A percentile compares a stretch with the other conserved stretches of the same genome.
phyloP scores from a whole-genome alignment of 768 basidiomycete species.

The Kwoniella botswanensis region DNA sequence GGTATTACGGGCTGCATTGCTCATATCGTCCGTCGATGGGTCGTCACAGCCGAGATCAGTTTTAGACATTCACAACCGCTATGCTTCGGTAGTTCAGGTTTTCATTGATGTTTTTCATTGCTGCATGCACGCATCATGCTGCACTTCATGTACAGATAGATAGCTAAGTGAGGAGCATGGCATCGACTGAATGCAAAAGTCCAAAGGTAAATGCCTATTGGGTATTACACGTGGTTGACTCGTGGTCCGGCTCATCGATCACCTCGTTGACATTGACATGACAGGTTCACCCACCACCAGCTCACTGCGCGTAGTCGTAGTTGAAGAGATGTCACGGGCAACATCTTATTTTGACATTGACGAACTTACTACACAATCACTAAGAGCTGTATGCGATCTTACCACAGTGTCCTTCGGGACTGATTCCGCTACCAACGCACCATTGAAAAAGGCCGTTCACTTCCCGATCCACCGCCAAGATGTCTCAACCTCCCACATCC shows the following conservation, averaged over 20 bases:
- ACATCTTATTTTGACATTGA: background rate
- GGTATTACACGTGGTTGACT: background rate
- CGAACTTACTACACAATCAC: background rate
- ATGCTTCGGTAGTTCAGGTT: no score
- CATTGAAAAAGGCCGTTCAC: no score
- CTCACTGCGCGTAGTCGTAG: slow-evolving; percentile 4
- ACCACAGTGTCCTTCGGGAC: slow-evolving; percentile 10
- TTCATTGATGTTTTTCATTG: no score
- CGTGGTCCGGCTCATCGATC: slow-evolving; percentile 7
- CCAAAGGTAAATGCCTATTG: no score
- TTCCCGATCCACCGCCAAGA: background rate
- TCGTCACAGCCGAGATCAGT: no score
- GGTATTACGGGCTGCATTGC: background rate
- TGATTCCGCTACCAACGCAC: background rate
- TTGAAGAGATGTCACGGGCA: background rate
- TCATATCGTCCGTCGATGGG: no score
- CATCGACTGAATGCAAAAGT: no score
- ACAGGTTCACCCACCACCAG: background rate
- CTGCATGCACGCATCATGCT: no score
- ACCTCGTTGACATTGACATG: background rate
- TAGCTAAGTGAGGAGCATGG: no score
- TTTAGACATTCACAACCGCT: no score
- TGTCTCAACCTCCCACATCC: slow-evolving; percentile 10
- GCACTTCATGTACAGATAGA: no score
- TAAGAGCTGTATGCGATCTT: background rate